Evolutionary conservation across 2,329 filamentous ascomycete species (phyloP).

Genomic region (Simplicillium sp.): DNA sequence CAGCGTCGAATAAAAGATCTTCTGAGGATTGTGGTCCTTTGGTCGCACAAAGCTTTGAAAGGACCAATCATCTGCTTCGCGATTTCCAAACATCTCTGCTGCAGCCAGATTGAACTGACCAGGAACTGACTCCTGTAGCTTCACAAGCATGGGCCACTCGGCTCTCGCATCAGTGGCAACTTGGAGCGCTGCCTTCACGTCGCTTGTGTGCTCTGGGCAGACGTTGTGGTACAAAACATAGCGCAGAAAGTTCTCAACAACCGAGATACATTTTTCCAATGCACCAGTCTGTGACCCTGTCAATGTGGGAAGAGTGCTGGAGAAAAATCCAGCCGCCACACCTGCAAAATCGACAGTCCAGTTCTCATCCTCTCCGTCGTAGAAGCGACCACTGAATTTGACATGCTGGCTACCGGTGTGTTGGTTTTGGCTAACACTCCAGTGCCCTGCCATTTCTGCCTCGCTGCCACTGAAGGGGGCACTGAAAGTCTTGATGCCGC

Average conservation of each 20-base stretch:
- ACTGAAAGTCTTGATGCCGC: conserved; percentile 58
- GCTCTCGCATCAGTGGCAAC: conserved; percentile 57
- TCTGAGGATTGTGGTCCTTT: conserved; percentile 29
- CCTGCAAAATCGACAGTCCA: conserved; percentile 77
- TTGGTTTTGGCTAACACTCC: conserved; percentile 33
- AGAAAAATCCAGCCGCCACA: conserved; percentile 73
- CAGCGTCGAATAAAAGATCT: conserved; percentile 23
- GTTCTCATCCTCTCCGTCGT: conserved; percentile 38
- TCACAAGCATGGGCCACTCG: conserved; percentile 54
- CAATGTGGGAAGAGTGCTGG: conserved; percentile 41
- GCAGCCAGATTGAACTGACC: conserved; percentile 76
- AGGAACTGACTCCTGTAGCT: conserved; percentile 48
- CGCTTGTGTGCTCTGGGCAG: conserved; percentile 66
- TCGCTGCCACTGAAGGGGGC: conserved; percentile 53
- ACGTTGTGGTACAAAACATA: conserved; percentile 80
- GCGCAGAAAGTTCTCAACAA: conserved; percentile 79
- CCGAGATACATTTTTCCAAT: conserved; percentile 49
- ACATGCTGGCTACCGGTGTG: conserved; percentile 22
- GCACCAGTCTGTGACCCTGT: conserved; percentile 44
- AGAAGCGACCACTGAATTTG: conserved; percentile 30
- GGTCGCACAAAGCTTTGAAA: conserved; percentile 19
- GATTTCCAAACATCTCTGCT: conserved; percentile 51
- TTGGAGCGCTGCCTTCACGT: conserved; percentile 55
- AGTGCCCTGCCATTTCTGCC: conserved; percentile 32
- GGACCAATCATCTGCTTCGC: conserved; percentile 18